These are phyloP conservation scores for Metroxylon sagu DNA, from an alignment of 176 grass and related monocot genomes.

Conservation along the genomic window DNA sequence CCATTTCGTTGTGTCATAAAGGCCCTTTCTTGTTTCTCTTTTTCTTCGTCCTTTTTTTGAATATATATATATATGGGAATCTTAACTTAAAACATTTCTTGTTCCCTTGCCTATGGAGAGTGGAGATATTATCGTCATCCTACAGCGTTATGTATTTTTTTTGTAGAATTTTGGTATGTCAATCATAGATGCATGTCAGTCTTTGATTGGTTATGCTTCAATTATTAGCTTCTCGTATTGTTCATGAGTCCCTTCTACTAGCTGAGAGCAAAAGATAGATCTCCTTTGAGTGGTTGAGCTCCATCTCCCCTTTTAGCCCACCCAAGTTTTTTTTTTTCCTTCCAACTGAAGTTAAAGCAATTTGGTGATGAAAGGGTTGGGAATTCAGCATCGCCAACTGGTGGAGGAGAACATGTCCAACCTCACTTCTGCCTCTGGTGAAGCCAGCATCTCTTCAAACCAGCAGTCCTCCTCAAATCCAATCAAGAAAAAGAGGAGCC, in stretches of 20 bases:
- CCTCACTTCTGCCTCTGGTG: background rate
- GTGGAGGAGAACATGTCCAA: slow-evolving; percentile 2
- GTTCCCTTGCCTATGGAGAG: too few species aligned
- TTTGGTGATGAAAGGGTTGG: background rate
- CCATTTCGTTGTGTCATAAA: background rate
- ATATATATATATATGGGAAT: too few species aligned
- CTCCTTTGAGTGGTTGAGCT: background rate
- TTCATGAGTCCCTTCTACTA: background rate
- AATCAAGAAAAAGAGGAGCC: slow-evolving; percentile 11
- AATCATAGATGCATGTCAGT: background rate
- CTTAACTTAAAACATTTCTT: too few species aligned
- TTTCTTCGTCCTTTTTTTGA: background rate
- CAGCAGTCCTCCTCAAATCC: slow-evolving; percentile 8
- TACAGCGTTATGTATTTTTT: background rate
- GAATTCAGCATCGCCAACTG: background rate
- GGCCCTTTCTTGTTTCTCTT: background rate
- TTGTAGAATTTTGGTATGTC: background rate
- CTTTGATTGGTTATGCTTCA: background rate
- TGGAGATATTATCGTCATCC: too few species aligned
- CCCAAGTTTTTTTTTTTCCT: background rate
- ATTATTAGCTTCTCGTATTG: background rate
- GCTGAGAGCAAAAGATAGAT: background rate
- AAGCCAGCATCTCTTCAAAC: slow-evolving; percentile 2
- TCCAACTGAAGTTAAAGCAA: background rate
- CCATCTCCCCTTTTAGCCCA: background rate